Conservation (phyloP, 208 protist genomes). For the Leishmania tropica region DNA sequence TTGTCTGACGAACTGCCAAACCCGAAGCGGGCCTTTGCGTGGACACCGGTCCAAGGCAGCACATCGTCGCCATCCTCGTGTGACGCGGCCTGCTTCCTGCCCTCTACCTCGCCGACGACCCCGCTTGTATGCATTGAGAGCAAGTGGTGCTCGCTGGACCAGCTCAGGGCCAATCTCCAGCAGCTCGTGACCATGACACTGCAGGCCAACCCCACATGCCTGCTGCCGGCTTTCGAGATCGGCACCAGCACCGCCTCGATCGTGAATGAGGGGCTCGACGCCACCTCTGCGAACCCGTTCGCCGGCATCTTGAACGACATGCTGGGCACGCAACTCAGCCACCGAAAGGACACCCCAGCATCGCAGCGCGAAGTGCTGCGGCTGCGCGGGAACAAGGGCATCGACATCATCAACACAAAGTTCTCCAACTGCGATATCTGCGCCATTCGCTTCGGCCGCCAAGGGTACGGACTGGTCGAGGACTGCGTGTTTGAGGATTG, state of each 20-base stretch:
- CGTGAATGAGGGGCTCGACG: constrained; percentile 2
- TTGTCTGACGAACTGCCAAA: constrained; percentile 42
- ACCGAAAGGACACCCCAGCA: constrained; percentile 11
- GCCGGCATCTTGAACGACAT: constrained; percentile 36
- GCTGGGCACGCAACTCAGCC: constrained; percentile 31
- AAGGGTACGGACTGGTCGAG: constrained; percentile 80
- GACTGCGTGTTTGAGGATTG: constrained; percentile 81
- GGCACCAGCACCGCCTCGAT: constrained; percentile 13
- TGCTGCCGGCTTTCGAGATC: constrained; percentile 41
- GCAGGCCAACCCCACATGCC: constrained; percentile 47
- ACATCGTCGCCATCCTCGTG: constrained; percentile 4
- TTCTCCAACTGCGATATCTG: constrained; percentile 78
- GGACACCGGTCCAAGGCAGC: constrained; percentile 33
- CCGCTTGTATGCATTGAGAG: constrained; percentile 22
- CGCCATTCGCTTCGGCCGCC: constrained; percentile 74
- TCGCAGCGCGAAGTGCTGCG: constrained; percentile 45
- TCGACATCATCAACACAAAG: constrained; percentile 75
- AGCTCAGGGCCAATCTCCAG: constrained; percentile 12
- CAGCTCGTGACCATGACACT: constrained; percentile 32
- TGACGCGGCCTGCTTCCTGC: constrained; percentile 16
- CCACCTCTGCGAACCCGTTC: constrained; percentile 30
- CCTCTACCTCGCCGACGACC: neutral
- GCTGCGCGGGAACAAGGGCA: constrained; percentile 61
- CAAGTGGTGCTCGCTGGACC: constrained; percentile 25
- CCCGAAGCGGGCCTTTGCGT: constrained; percentile 43